Evolutionary conservation across 1,139 yeast genomes (phyloP).

Genomic region (Eremothecium sinecaudum): DNA sequence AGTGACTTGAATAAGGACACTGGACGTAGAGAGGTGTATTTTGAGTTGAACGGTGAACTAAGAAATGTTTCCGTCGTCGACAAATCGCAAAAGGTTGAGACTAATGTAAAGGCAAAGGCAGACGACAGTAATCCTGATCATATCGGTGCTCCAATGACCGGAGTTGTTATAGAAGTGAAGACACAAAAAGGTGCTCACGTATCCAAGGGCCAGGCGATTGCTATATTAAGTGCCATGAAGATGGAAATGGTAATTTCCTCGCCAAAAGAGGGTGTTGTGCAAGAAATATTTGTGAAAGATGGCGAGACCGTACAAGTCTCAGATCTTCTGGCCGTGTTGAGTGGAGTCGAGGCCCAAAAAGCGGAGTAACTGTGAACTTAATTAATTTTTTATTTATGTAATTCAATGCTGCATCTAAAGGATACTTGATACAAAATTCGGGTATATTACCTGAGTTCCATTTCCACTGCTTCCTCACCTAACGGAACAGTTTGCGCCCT

Average conservation of each 20-base stretch:
- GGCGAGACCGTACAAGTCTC: slow-evolving; percentile 95
- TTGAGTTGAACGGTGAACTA: slow-evolving; percentile 96
- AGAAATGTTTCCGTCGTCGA: slow-evolving; percentile 90
- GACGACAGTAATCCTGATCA: slow-evolving; percentile 78
- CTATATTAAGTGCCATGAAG: slow-evolving; percentile 96
- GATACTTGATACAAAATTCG: too few species aligned
- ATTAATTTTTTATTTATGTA: too few species aligned
- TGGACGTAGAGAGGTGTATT: slow-evolving; percentile 93
- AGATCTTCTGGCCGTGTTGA: slow-evolving; percentile 48
- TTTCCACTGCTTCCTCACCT: too few species aligned
- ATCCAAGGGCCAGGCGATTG: slow-evolving; percentile 93
- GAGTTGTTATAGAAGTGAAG: slow-evolving; percentile 92
- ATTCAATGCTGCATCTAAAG: too few species aligned
- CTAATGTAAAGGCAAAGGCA: slow-evolving; percentile 84
- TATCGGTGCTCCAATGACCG: slow-evolving; percentile 99
- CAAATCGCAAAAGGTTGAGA: slow-evolving; percentile 74
- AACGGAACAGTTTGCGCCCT: not conserved
- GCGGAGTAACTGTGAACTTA: too few species aligned
- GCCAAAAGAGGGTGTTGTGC: slow-evolving; percentile 76
- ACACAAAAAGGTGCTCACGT: slow-evolving; percentile 80
- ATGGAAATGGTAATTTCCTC: slow-evolving; percentile 99
- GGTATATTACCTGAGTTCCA: too few species aligned
- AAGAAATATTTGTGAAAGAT: slow-evolving; percentile 66
- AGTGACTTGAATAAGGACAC: slow-evolving; percentile 80
- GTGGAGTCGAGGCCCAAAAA: too few species aligned